Evolutionary conservation across 176 grass and related monocot species (phyloP), one percentile per base, ranked within the genome.

Genomic region (Paspalum vaginatum): DNA sequence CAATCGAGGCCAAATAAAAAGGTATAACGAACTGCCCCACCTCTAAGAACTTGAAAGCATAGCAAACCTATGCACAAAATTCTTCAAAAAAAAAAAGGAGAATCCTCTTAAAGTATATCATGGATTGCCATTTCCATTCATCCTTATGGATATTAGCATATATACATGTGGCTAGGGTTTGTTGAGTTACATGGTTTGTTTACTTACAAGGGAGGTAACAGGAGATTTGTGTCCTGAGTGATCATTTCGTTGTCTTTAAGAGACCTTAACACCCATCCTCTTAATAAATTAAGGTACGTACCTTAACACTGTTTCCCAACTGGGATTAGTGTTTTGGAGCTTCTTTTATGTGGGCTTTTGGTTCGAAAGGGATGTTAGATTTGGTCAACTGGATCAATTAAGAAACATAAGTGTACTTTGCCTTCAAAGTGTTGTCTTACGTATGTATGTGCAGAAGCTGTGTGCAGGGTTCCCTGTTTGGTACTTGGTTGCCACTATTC

Each of bases 381-480:
- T 86, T 49, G 48, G 68, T 79, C 74, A 80, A 76, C 48, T 86
- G 57, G 16, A 27, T 17, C 58, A 37, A 68, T 80, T 73, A 74
- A 80, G 47, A 68, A 86, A 80, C 42, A 0, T 60, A 58, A 49
- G 77, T 74, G 77, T 86, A 49, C 60, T 86, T 86, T 86, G 77
- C 84, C 68, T 86, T 86, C 77, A 27, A 86, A 86, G 77, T 51
- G 61, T 86, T 74, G 84, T 75, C 68, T 73, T 56, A 47, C 24
- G 9, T 71, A 15, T 15, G 6, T 62, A 47, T 15, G 16, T 66
- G 48, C 46, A 64, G 65, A 71, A 73, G 46, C 5, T 37, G 18
- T 39, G 1, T 44, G 38, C 10, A 12, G 25, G 22, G 45, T 7
- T 38, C 22, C 21, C 46, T 20, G 41, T 59, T 64, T 55, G 38